Evolutionary conservation across 140 eudicot species (phyloP).

Genomic region (Stevia rebaudiana): DNA sequence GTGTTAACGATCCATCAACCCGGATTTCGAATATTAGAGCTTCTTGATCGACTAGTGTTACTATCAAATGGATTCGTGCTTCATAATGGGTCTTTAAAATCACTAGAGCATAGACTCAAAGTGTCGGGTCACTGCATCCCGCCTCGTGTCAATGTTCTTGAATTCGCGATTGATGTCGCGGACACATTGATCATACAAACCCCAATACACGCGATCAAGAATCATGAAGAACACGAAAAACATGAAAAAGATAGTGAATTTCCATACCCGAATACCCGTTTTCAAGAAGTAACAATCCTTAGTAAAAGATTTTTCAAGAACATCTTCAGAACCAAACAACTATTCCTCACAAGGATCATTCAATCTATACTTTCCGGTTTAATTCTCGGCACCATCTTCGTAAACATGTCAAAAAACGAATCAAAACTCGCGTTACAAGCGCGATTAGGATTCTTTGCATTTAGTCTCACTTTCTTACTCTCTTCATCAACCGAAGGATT

Average conservation of each 20-base stretch:
- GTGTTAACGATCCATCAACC: slow-evolving; percentile 90
- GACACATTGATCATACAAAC: slow-evolving; percentile 39
- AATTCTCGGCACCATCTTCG: slow-evolving; percentile 75
- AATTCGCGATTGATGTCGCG: slow-evolving; percentile 66
- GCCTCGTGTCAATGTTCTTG: slow-evolving; percentile 73
- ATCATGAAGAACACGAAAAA: slow-evolving; percentile 13
- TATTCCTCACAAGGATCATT: slow-evolving; percentile 61
- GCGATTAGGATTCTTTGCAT: slow-evolving; percentile 81
- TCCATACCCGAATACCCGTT: slow-evolving; percentile 45
- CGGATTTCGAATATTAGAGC: slow-evolving; percentile 73
- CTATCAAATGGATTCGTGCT: slow-evolving; percentile 65
- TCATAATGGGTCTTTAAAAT: slow-evolving; percentile 61
- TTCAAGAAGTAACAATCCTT: slow-evolving; percentile 51
- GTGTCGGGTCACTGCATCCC: slow-evolving; percentile 61
- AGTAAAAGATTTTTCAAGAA: slow-evolving; percentile 64
- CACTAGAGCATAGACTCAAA: slow-evolving; percentile 57
- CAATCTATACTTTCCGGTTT: slow-evolving; percentile 66
- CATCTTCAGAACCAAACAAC: slow-evolving; percentile 78
- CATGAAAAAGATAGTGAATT: slow-evolving; percentile 9
- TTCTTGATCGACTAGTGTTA: slow-evolving; percentile 60
- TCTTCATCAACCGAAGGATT: slow-evolving; percentile 89
- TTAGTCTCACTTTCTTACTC: slow-evolving; percentile 76
- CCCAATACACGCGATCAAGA: slow-evolving; percentile 14
- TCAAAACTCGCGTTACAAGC: slow-evolving; percentile 51
- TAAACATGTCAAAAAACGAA: slow-evolving; percentile 36